Percentiles rank a stretch among this genome's conserved stretches.
Evolutionary conservation across 1,284 basidiomycete species (phyloP).

Genomic region (Prillingera fragicola): DNA sequence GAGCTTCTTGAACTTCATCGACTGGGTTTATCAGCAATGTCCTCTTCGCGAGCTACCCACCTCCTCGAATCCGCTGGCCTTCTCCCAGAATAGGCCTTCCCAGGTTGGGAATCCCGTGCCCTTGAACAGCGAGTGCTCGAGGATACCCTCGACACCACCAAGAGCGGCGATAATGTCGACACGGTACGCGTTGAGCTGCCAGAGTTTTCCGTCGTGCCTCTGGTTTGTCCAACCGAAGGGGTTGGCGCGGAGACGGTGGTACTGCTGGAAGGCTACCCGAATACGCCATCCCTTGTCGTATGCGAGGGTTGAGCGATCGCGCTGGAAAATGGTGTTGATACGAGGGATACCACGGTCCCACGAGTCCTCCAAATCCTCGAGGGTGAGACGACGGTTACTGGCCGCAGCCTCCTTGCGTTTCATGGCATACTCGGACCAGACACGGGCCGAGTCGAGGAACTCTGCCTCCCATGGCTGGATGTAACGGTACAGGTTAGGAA

Average conservation of each 20-base stretch:
- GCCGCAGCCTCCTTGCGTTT: constrained; percentile 98
- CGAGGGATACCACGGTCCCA: constrained; percentile 93
- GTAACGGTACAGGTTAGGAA: constrained; percentile 97
- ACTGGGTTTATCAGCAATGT: constrained; percentile 74
- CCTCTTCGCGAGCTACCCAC: constrained; percentile 2
- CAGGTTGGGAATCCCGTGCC: constrained; percentile 66
- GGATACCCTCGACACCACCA: constrained; percentile 76
- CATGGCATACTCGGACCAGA: constrained; percentile 99
- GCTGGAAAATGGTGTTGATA: constrained; percentile 57
- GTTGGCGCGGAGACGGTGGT: constrained; percentile 73
- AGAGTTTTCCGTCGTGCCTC: constrained; percentile 94
- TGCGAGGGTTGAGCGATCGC: constrained; percentile 91
- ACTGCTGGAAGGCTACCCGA: constrained; percentile 95
- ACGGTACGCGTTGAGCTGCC: constrained; percentile 97
- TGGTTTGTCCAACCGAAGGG: constrained; percentile 99
- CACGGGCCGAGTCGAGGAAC: constrained; percentile 94
- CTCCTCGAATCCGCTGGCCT: constrained; percentile 38
- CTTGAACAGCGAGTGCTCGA: constrained; percentile 97
- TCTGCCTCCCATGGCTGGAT: constrained; percentile 99
- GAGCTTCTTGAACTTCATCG: constrained; percentile 90
- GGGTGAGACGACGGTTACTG: constrained; percentile 88
- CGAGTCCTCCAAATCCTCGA: constrained; percentile 96
- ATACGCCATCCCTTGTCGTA: constrained; percentile 97
- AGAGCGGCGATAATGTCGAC: constrained; percentile 99
- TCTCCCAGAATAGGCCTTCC: constrained; percentile 88